Base-by-base conservation (phyloP, 306 rosid species). In the Cucurbita ficifolia region DNA sequence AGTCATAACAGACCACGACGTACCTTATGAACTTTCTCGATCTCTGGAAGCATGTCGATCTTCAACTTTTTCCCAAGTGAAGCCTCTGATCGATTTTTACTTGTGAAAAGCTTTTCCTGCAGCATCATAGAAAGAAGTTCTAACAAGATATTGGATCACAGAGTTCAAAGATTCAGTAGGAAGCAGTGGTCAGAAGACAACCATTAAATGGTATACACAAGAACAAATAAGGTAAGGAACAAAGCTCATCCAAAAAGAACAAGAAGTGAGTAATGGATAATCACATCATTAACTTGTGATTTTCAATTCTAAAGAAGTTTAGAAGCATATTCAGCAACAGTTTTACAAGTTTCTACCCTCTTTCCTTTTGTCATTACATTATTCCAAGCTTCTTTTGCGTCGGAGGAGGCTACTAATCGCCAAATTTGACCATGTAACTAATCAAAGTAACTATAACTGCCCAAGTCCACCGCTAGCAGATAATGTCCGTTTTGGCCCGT, bases 1-100 rank as follows among this genome's bases (percentile, higher is more conserved):
- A 43, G 12, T 43, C 11, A 5, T 39, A 43, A 68, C 42, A 24
- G 24, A 70, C 8, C 33, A 33, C 5, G 0, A 58, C 46, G 68
- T 86, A 95, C 99, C 99, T 95, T 95, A 52, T 91, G 99, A 80
- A 83, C 97, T 84, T 87, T 95, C 87, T 95, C 99, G 77, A 95
- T 87, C 87, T 95, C 99, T 48, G 96, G 92, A 82, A 95, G 96
- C 96, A 95, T 88, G 88, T 91, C 97, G 50, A 82, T 87, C 87
- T 88, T 95, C 83, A 95, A 82, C 84, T 83, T 91, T 87, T 95
- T 95, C 55, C 97, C 99, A 38, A 95, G 76, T 17, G 93, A 89
- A 76, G 79, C 86, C 87, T 95, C 99, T 24, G 96, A 83, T 79
- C 97, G 87, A 80, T 85, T 95, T 81, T 84, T 88, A 87, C 99